phyloP scores from a whole-genome alignment of 1,284 basidiomycete species.

The Calocybe gambosa region DNA sequence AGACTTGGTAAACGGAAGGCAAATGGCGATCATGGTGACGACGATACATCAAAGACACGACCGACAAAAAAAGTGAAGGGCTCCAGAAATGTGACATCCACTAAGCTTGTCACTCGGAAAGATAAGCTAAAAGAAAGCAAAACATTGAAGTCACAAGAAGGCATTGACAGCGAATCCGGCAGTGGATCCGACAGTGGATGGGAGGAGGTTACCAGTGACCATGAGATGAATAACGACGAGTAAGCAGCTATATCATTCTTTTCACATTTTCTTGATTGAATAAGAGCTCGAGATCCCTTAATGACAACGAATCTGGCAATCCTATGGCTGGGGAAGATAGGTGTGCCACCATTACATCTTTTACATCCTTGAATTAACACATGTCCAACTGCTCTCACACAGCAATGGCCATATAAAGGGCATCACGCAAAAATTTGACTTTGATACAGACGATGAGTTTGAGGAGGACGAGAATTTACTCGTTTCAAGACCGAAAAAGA shows the following conservation, averaged over 20 bases:
- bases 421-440: constrained; percentile 60
- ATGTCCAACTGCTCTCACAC: neutral
- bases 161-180: too few species aligned
- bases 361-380: neutral
- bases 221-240: constrained; percentile 28
- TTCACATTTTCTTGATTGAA: neutral
- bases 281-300: constrained; percentile 36
- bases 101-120: constrained; percentile 17
- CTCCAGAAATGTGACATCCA: constrained; percentile 21
- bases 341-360: constrained; percentile 17
- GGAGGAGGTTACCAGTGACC: constrained; percentile 56
- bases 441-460: constrained; percentile 53
- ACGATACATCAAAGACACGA: constrained; percentile 26
- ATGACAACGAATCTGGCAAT: constrained; percentile 46
- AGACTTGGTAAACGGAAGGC: constrained; percentile 72
- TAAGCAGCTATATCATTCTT: constrained; percentile 1
- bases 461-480: constrained; percentile 36
- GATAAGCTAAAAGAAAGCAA: constrained; percentile 7
- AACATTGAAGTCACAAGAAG: constrained; percentile 10
- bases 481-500: constrained; percentile 37
- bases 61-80: constrained; percentile 57
- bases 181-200: constrained; percentile 47
- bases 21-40: constrained; percentile 40
- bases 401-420: constrained; percentile 43
- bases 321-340: constrained; percentile 34